Conservation (phyloP, 2,329 filamentous ascomycete species). For the Venturia effusa region DNA sequence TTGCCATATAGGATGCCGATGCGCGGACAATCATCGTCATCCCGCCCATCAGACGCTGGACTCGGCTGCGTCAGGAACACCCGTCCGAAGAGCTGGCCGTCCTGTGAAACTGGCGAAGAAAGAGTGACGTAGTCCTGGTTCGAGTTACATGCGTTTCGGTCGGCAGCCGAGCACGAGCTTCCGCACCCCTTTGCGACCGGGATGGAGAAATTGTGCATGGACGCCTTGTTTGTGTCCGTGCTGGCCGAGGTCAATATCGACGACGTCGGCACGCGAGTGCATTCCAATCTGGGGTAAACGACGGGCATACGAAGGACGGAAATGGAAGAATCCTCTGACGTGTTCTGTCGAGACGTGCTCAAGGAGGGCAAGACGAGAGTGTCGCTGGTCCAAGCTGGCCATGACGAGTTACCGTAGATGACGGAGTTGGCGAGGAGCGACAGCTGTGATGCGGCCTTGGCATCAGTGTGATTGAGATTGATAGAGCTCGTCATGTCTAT, state of each 20-base stretch:
- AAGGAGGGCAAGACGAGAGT: background rate
- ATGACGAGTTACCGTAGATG: background rate
- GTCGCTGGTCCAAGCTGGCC: background rate
- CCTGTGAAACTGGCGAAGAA: background rate
- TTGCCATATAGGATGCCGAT: background rate
- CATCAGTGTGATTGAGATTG: background rate
- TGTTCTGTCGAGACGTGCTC: background rate
- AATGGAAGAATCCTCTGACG: background rate
- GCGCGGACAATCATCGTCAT: background rate
- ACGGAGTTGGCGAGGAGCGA: background rate
- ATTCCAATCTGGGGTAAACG: background rate
- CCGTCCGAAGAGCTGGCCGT: background rate
- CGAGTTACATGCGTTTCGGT: background rate
- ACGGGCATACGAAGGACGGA: background rate
- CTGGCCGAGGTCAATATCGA: background rate
- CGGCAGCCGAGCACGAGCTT: background rate
- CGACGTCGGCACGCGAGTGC: background rate
- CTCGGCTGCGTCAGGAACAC: background rate
- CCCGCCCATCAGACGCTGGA: background rate
- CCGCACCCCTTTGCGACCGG: background rate
- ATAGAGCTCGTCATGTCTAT: background rate
- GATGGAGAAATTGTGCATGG: background rate
- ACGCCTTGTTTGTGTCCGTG: background rate
- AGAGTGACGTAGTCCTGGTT: background rate
- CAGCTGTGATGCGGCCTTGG: background rate